These are phyloP conservation scores for Diaporthe batatas DNA, from an alignment of 2,329 filamentous ascomycete species.

Conservation along the genomic window DNA sequence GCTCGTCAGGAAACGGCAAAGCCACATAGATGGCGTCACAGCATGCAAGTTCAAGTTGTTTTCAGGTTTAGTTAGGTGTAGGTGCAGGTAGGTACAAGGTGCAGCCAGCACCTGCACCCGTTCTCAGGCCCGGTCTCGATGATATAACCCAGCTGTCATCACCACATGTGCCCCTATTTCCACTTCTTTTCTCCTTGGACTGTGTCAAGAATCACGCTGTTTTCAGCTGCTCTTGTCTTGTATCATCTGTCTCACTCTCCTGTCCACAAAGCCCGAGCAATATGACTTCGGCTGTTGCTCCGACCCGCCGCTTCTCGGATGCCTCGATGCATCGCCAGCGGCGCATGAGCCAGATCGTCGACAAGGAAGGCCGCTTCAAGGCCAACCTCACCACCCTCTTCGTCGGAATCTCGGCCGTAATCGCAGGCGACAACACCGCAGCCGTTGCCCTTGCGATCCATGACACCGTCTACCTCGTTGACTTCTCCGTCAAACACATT, in stretches of 20 bases:
- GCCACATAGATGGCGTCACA: background rate
- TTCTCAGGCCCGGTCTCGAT: background rate
- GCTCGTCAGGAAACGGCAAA: background rate
- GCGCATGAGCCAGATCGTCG: constrained; percentile 60
- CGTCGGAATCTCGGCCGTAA: constrained; percentile 71
- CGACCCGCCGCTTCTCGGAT: constrained; percentile 58
- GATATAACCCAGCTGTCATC: constrained; percentile 1
- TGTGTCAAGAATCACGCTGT: background rate
- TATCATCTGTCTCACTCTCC: background rate
- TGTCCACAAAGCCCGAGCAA: background rate
- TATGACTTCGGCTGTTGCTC: constrained; percentile 38
- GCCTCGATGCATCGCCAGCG: constrained; percentile 61
- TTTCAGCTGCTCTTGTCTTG: background rate
- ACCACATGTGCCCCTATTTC: background rate
- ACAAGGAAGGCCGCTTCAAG: constrained; percentile 59
- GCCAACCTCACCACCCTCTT: constrained; percentile 67
- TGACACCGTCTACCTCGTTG: constrained; percentile 80
- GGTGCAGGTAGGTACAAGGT: background rate
- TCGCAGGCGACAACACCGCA: constrained; percentile 63
- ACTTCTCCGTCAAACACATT: constrained; percentile 76
- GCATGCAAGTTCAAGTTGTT: no score
- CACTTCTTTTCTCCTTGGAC: background rate
- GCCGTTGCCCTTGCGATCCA: constrained; percentile 78
- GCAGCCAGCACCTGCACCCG: constrained; percentile 1
- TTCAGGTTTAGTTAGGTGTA: background rate